Evolutionary conservation across 495 filamentous ascomycete genomes (phyloP), one percentile per base, ranked within the genome.

Genomic region (Niebla homalea): DNA sequence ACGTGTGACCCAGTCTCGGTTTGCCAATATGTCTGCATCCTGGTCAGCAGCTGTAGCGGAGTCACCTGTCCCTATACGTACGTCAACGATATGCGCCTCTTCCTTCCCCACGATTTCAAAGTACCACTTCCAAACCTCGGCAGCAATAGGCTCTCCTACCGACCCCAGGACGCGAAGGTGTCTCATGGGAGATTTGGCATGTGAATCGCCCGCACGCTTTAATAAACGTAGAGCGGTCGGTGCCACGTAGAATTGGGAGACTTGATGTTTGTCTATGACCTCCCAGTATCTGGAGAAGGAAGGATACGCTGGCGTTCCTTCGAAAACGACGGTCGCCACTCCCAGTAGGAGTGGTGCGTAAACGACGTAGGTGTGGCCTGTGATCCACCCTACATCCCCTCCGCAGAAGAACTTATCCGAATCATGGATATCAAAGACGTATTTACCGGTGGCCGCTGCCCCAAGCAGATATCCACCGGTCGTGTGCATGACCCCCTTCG

Each of bases 121-220:
- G 71, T 99, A 99, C 92, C 92, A 99, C 69, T 96, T 96, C 92
- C 92, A 99, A 36, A 99, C 86, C 66, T 99, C 92, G 18, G 92
- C 89, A 29, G 92, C 92, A 62, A 99, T 99, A 32, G 92, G 92
- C 68, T 99, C 92, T 55, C 92, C 92, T 50, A 99, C 92, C n/a
- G 89, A 94, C 25, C 92, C 92, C 39, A 98, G 73, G 16, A 97
- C 79, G 62, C 92, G 77, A 51, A 98, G 76, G 57, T 82, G 79
- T 65, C 85, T 84, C 88, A 97, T 94, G 61, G 87, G 69, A 55
- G 82, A 77, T 67, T 85, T 85, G 43, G 95, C 87, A 62, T 93
- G 85, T 53, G 96, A 76, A 58, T 96, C 81, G 56, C 92, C 92
- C 40, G 92, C 92, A 48, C 89, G 84, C 80, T 97, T 99, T 57